phyloP scores from a whole-genome alignment of 768 basidiomycete genomes.

The Lactarius indigo region DNA sequence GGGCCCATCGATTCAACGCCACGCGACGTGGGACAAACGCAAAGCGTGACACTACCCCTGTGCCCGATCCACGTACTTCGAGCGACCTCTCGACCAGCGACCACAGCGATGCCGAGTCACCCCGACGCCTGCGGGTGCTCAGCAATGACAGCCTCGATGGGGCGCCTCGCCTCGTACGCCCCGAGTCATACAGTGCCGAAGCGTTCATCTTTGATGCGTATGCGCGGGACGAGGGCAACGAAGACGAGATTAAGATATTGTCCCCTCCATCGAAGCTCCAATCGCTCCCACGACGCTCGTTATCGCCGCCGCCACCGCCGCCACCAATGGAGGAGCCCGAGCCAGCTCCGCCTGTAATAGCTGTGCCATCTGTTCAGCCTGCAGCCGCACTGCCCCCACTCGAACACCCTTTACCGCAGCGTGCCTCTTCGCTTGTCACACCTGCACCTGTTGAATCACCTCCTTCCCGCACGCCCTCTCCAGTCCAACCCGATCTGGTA shows the following conservation, averaged over 20 bases:
- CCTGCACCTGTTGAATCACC: conserved; percentile 38
- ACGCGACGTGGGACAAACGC: conserved; percentile 42
- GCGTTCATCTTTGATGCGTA: conserved; percentile 84
- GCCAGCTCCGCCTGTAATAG: conserved; percentile 4
- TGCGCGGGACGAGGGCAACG: conserved; percentile 52
- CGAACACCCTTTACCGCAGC: conserved; percentile 22
- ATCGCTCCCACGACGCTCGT: conserved; percentile 19
- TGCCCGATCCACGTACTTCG: conserved; percentile 47
- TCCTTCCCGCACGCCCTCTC: conserved; percentile 55
- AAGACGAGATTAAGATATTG: conserved; percentile 13
- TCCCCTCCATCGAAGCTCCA: conserved; percentile 11
- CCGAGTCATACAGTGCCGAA: conserved; percentile 80
- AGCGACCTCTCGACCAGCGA: conserved; percentile 59
- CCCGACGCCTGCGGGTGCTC: conserved; percentile 39
- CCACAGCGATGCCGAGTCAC: conserved; percentile 36
- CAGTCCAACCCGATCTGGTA: conserved; percentile 27
- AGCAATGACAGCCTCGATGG: conserved; percentile 45
- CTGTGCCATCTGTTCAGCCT: not conserved
- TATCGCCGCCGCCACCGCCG: conserved; percentile 14
- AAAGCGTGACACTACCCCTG: not conserved
- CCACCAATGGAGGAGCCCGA: not conserved
- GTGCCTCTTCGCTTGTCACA: conserved; percentile 36
- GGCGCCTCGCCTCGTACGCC: conserved; percentile 34
- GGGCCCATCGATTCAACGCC: conserved; percentile 74
- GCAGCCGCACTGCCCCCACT: conserved; percentile 15